Conservation (phyloP, 306 rosid genomes). For the Arachis hypogaea region DNA sequence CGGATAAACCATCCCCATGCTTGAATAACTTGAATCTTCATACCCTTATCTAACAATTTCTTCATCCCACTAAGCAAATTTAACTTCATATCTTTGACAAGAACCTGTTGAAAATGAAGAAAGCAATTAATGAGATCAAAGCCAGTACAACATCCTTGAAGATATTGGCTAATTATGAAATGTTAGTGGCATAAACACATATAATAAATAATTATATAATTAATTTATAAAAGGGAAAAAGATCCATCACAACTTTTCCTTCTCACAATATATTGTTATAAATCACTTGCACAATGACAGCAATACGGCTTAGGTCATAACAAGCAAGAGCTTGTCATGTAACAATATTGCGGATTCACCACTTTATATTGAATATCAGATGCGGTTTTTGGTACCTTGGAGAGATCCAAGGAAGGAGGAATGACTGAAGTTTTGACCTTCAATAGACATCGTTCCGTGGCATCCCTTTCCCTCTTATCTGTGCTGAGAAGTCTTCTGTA, state of each 20-base stretch:
- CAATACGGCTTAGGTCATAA: slow-evolving; percentile 18
- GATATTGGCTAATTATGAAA: slow-evolving; percentile 5
- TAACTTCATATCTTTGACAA: slow-evolving; percentile 73
- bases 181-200: too few species aligned
- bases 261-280: background rate
- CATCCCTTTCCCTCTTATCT: slow-evolving; percentile 84
- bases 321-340: slow-evolving; percentile 22
- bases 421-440: slow-evolving; percentile 62
- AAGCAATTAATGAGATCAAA: slow-evolving; percentile 22
- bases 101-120: slow-evolving; percentile 45
- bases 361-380: slow-evolving; percentile 16
- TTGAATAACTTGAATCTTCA: slow-evolving; percentile 70
- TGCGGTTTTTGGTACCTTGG: slow-evolving; percentile 57
- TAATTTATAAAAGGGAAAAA: too few species aligned
- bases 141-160: slow-evolving; percentile 24
- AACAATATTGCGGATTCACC: slow-evolving; percentile 10
- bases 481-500: slow-evolving; percentile 81
- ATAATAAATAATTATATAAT: too few species aligned
- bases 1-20: slow-evolving; percentile 95
- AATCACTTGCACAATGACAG: slow-evolving; percentile 23
- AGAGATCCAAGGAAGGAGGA: slow-evolving; percentile 73
- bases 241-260: slow-evolving; percentile 16
- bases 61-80: slow-evolving; percentile 65
- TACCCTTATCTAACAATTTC: slow-evolving; percentile 60
- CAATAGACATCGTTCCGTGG: slow-evolving; percentile 79